Conservation (phyloP, 371 early-diverging fungal species). For the Mucor lusitanicus region DNA sequence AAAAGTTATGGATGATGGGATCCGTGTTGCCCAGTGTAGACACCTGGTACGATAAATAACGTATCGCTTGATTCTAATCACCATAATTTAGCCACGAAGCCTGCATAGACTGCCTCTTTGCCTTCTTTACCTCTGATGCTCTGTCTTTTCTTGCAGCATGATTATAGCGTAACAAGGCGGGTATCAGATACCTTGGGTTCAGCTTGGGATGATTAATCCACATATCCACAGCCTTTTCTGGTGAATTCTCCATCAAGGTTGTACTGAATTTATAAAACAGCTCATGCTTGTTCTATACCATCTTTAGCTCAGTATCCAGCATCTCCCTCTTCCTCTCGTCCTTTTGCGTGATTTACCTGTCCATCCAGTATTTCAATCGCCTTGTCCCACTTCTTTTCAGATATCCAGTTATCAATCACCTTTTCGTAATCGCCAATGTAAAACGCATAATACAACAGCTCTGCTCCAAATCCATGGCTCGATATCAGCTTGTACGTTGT, state of each 20-base stretch:
- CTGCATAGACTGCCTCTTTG: not conserved
- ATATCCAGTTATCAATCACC: slow-evolving; percentile 81
- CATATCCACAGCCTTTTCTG: slow-evolving; percentile 75
- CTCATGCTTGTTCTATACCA: slow-evolving; percentile 21
- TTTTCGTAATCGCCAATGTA: slow-evolving; percentile 81
- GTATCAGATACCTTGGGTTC: slow-evolving; percentile 79
- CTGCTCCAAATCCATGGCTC: slow-evolving; percentile 81
- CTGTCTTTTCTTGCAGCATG: slow-evolving; percentile 41
- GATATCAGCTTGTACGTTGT: slow-evolving; percentile 79
- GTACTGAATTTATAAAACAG: slow-evolving; percentile 84
- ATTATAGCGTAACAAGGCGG: slow-evolving; percentile 81
- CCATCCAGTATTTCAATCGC: slow-evolving; percentile 80
- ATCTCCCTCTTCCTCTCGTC: not conserved
- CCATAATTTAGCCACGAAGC: not conserved
- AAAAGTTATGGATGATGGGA: slow-evolving; percentile 87
- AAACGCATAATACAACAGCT: slow-evolving; percentile 80
- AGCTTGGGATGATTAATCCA: slow-evolving; percentile 79
- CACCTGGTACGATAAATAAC: slow-evolving; percentile 86
- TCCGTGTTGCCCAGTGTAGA: slow-evolving; percentile 77
- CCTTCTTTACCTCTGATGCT: slow-evolving; percentile 21
- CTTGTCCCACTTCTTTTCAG: slow-evolving; percentile 69
- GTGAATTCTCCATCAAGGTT: slow-evolving; percentile 75
- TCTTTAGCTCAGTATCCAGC: not conserved
- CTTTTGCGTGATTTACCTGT: slow-evolving; percentile 59
- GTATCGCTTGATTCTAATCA: slow-evolving; percentile 80